Conservation (phyloP, 768 basidiomycete species). For the Serendipita vermifera region DNA sequence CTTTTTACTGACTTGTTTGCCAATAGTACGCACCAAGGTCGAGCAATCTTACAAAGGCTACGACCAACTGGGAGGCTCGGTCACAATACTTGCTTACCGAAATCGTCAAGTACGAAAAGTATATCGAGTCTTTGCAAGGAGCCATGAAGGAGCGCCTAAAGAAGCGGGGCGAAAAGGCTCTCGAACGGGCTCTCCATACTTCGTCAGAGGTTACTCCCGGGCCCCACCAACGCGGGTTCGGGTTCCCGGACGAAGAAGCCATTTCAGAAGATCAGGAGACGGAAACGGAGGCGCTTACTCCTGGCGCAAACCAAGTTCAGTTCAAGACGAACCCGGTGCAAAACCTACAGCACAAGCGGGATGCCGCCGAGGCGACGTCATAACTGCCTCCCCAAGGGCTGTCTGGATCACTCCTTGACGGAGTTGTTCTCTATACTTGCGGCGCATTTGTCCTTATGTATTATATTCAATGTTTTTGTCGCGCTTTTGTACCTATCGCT, state of each 20-base stretch:
- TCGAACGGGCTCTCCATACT: conserved; percentile 41
- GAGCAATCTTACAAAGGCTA: conserved; percentile 58
- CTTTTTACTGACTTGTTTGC: background rate
- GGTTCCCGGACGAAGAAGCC: background rate
- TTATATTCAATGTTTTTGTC: too few relatives aligned
- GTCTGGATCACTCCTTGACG: too few relatives aligned
- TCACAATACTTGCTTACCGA: conserved; percentile 81
- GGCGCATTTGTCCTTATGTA: too few relatives aligned
- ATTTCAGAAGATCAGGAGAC: background rate
- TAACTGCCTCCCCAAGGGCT: too few relatives aligned
- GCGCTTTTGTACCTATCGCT: too few relatives aligned
- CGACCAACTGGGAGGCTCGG: conserved; percentile 86
- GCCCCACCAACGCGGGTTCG: background rate
- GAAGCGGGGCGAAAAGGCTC: conserved; percentile 77
- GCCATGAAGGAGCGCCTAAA: conserved; percentile 79
- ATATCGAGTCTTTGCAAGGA: conserved; percentile 75
- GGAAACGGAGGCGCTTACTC: background rate
- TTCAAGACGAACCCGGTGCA: background rate
- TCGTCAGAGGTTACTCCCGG: background rate
- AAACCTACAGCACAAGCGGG: too few relatives aligned
- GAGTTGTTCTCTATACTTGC: too few relatives aligned
- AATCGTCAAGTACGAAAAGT: conserved; percentile 90
- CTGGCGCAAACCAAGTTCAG: background rate
- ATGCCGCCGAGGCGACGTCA: too few relatives aligned
- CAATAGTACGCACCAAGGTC: conserved; percentile 70